Base-by-base conservation (phyloP, 139 green algal genomes). In the Chlamydomonas sp. region DNA sequence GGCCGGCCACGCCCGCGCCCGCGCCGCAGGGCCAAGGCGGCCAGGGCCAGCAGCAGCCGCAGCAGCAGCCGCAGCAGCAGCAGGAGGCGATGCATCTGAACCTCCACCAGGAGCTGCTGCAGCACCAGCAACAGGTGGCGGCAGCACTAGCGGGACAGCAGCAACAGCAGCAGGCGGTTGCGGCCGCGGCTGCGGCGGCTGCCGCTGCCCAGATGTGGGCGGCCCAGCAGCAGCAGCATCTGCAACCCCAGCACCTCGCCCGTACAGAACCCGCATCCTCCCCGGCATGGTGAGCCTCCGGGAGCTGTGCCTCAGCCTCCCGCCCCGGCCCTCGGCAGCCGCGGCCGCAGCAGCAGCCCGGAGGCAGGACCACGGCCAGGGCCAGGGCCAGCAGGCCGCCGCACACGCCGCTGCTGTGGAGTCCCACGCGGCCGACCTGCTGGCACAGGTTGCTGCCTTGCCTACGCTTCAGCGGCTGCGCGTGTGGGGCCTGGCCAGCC, bases 401-500 rank as follows among this genome's bases (percentile, higher is more conserved):
- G 31, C 31, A 49, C 31, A 49, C 31, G 12, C 3, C 1, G 63
- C 2, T 75, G 63, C 20, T 5, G n/a, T 4, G 12, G 58, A 16
- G 57, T 49, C 31, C 31, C 31, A 49, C 31, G 80, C n/a, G 17
- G 67, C 66, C 16, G 80, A 58, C 57, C 68, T 86, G 68, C 64
- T 75, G 59, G 16, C 59, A 18, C 68, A 78, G 80, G 80, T 69
- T 59, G 80, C 80, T 59, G 80, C 18, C 59, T 58, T 86, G 69
- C 80, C 80, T 16, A 86, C 69, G 18, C 59, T 86, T 15, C 80
- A 86, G 80, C 80, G 80, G 69, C 68, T 86, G 58, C 68, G 80
- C 59, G 59, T 86, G 69, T 86, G 80, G 80, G 68, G 80, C 5
- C 78, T 68, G 15, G 68, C 18, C 58, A 86, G 69, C 60, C 80